Percentiles rank a stretch among this genome's conserved stretches.
Evolutionary conservation across 345 rosid species (phyloP).

Genomic region (Pugionium cornutum): DNA sequence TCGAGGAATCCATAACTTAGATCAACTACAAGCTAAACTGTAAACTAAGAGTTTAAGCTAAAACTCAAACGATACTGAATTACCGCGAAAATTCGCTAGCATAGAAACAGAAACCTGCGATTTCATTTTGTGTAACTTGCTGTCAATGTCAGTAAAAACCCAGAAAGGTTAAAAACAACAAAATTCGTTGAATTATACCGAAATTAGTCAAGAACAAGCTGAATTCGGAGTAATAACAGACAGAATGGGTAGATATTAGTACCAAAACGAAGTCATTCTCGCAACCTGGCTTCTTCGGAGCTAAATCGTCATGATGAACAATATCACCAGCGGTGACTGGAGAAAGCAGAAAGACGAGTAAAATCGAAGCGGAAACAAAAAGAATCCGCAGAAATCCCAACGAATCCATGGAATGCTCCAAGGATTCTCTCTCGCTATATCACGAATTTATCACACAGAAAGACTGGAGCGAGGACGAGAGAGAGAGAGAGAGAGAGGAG

Average conservation of each 20-base stretch:
- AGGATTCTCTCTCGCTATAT: slow-evolving; percentile 40
- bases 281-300: slow-evolving; percentile 99
- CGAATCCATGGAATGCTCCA: slow-evolving; percentile 62
- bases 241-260: slow-evolving; percentile 36
- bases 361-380: slow-evolving; percentile 44
- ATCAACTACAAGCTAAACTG: slow-evolving; percentile 30
- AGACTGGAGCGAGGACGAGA: slow-evolving; percentile 4
- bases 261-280: slow-evolving; percentile 97
- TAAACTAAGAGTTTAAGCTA: not conserved
- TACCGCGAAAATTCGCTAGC: not conserved
- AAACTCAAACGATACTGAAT: slow-evolving; percentile 3
- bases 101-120: slow-evolving; percentile 12
- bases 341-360: slow-evolving; percentile 47
- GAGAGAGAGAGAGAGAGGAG: slow-evolving; percentile 28
- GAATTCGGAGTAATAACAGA: slow-evolving; percentile 31
- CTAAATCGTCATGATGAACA: slow-evolving; percentile 79
- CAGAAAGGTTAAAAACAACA: not conserved
- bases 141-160: not conserved
- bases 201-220: slow-evolving; percentile 35
- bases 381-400: slow-evolving; percentile 42
- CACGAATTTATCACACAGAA: slow-evolving; percentile 29
- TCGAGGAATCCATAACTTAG: slow-evolving; percentile 11
- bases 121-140: not conserved
- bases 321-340: slow-evolving; percentile 79
- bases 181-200: not conserved